These are phyloP conservation scores for Aspergillus saccharolyticus DNA, from an alignment of 495 filamentous ascomycete genomes.

Conservation along the genomic window DNA sequence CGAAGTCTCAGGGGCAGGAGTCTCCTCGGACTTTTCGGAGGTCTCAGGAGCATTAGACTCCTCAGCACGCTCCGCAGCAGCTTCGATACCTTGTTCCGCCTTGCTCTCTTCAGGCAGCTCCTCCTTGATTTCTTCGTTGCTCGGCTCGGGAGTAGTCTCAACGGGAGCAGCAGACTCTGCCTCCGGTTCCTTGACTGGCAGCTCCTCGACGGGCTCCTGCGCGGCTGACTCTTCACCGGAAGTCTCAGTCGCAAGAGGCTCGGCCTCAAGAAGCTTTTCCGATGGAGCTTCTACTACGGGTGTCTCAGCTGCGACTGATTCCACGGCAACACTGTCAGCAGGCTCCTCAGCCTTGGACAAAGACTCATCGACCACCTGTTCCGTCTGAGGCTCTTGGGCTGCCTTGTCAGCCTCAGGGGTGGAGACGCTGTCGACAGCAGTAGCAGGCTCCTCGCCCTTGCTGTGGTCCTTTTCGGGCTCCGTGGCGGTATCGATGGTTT, in stretches of 20 bases:
- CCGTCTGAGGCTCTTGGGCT: conserved; percentile 6
- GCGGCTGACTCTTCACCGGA: conserved; percentile 16
- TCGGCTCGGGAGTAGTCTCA: not conserved
- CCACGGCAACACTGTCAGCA: conserved; percentile 7
- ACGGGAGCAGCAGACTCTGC: conserved; percentile 6
- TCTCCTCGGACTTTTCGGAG: not conserved
- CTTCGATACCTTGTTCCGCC: conserved; percentile 6
- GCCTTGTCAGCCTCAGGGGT: not conserved
- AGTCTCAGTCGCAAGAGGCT: conserved; percentile 10
- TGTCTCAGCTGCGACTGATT: conserved; percentile 13
- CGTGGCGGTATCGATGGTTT: not conserved
- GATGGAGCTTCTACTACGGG: conserved; percentile 9
- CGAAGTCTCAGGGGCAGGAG: not conserved
- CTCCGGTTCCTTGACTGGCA: too few relatives aligned
- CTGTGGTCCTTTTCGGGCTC: conserved; percentile 4
- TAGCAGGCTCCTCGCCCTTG: not conserved
- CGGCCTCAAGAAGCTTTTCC: conserved; percentile 12
- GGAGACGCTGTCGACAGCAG: not conserved
- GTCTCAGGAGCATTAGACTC: not conserved
- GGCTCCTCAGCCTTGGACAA: conserved; percentile 11
- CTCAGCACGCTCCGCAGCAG: conserved; percentile 6
- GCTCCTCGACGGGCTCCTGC: too few relatives aligned
- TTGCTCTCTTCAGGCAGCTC: conserved; percentile 11
- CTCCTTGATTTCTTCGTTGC: conserved; percentile 10
- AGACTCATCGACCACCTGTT: conserved; percentile 11